phyloP scores from a whole-genome alignment of 192 early-diverging fungal genomes.

The Coemansia sp. region DNA sequence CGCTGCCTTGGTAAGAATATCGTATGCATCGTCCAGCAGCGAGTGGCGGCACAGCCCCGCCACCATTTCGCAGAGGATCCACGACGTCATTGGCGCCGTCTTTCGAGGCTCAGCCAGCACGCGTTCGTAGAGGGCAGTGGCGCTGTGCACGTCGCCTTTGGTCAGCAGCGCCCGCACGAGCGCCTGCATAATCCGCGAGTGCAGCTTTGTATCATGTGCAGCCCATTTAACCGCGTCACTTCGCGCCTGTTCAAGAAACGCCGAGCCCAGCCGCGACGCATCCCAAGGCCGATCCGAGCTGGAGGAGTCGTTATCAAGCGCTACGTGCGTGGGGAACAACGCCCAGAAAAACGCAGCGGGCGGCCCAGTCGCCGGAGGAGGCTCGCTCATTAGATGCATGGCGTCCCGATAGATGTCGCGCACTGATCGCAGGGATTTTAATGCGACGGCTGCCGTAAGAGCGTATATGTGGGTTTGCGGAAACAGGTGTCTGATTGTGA shows the following conservation, averaged over 20 bases:
- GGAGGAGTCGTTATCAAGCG: neutral
- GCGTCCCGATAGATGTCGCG: conserved; percentile 23
- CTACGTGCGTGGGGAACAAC: conserved; percentile 2
- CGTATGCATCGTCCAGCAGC: conserved; percentile 19
- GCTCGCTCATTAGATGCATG: conserved; percentile 5
- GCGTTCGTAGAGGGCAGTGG: conserved; percentile 16
- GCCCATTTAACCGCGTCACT: conserved; percentile 9
- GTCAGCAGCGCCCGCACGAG: conserved; percentile 31
- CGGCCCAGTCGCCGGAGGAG: neutral
- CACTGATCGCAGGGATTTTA: conserved; percentile 15
- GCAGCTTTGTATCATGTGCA: neutral
- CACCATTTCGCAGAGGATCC: conserved; percentile 41
- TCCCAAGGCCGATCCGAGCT: conserved; percentile 22
- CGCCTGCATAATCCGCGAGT: conserved; percentile 14
- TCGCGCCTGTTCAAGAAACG: conserved; percentile 18
- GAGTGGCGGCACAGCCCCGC: conserved; percentile 24
- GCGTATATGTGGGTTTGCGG: conserved; percentile 38
- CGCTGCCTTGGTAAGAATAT: neutral
- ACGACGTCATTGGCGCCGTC: neutral
- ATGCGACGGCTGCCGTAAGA: conserved; percentile 27
- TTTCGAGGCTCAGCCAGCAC: neutral
- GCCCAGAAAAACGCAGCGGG: conserved; percentile 15
- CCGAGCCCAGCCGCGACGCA: conserved; percentile 28
- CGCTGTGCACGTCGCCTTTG: conserved; percentile 16
- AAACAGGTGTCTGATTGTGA: conserved; percentile 12